Base-by-base conservation (phyloP, 2,329 filamentous ascomycete species). In the Ophiosphaerella herpotricha region DNA sequence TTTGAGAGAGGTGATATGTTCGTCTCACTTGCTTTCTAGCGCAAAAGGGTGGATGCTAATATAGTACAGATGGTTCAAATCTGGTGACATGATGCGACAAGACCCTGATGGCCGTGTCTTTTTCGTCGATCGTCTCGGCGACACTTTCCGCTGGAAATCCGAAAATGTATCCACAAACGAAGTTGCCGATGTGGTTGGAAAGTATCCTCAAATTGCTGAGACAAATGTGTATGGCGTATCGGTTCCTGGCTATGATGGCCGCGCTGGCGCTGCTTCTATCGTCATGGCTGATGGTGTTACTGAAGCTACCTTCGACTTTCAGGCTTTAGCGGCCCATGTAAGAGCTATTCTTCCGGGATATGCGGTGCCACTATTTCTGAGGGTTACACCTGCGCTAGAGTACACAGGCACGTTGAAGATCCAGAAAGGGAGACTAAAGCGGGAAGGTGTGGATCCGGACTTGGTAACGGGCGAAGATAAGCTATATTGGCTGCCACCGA, bases 121-220 rank as follows among this genome's bases (percentile, higher is more conserved):
- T 59, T 74, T 74, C 48, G 68, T 73, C 32, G 71, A 74, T 44
- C 66, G 72, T 36, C 57, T 74, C 6, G 72, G 72, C 42, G 72
- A 74, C 41, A 74, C 72, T 3, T 74, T 73, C 54, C 68, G 72
- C 42, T 75, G 72, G 72, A 76, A 72, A 50, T 74, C 74, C 3
- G 75, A 79, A 57, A 78, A 79, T 56, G 74, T 79, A 4, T 77
- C 75, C 1, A 78, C 77, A 5, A 75, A 72, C 40, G 76, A 79
- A 59, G 75, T 80, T 8, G 63, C 69, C 37, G 74, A 78, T 43
- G 68, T 74, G 33, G 42, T 78, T 1, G 74, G 75, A 26, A 58
- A 60, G n/a, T 75, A 69, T 43, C 64, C 71, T 1, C 70, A 75
- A 39, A 61, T 78, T 5, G 73, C 72, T 16, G 76, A 77, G 55